Evolutionary conservation across 2,329 filamentous ascomycete species (phyloP), one percentile per base, ranked within the genome.

Genomic region (Parastagonospora avenae): DNA sequence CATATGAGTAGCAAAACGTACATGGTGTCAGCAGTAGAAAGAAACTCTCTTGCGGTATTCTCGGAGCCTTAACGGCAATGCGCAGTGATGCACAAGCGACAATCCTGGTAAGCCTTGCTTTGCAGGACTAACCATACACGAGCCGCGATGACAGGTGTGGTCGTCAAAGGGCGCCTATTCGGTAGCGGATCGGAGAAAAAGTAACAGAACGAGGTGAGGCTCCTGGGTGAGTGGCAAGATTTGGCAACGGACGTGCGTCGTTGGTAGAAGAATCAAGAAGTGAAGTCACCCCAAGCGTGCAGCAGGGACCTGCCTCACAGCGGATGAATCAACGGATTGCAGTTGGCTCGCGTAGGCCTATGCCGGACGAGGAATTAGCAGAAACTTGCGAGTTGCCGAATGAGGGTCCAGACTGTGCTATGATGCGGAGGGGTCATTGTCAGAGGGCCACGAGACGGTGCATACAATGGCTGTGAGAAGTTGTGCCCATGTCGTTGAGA

Each of bases 1-100:
- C 69, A 74, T 73, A 66, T 47, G 63, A 63, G 51, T 27, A 55
- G 57, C 57, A 55, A 60, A 60, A 72, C 71, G 64, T 72, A 74
- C 71, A 74, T 74, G 60, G 63, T 71, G 66, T 52, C 65, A 55
- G 52, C 46, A 56, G 54, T 47, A 61, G 51, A 56, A 60, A 55
- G 57, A 55, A 52, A 64, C 43, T 54, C 43, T 59, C 55, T 39
- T 59, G 54, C 38, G 45, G 46, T 59, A 41, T 48, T 55, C 47
- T 54, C 45, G 52, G 59, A 55, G 49, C 50, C 57, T 59, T 52
- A 51, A 62, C 45, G 49, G 55, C 44, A 48, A 60, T 59, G 64
- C 64, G 57, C 53, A 58, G 50, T 48, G 57, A 57, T 62, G 62
- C 61, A 64, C 68, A 67, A 66, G 65, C 66, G 62, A 69, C 54